Evolutionary conservation across 2,329 filamentous ascomycete species (phyloP), one percentile per base, ranked within the genome.

Genomic region (Juglanconis juglandina): DNA sequence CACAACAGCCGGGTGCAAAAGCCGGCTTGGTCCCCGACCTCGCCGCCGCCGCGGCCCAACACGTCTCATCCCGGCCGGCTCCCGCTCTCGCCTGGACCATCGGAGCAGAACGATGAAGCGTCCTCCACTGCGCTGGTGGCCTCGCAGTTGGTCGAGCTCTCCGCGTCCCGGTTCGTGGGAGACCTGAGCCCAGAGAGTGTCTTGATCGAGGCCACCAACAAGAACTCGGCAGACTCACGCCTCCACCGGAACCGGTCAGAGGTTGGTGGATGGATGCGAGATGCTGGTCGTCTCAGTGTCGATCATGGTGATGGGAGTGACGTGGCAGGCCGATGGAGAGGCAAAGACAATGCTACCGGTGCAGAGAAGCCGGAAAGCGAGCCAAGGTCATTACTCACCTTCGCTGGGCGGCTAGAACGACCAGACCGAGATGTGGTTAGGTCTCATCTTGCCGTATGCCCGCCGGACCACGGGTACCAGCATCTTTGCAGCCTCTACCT

Each of bases 401-500:
- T 58, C 13, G 30, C 32, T 30, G 37, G 47, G 32, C 55, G n/a
- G 14, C 47, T 46, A 4, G 30, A n/a, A 14, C 24, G 37, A 51
- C 14, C 39, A 14, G 5, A 3, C 4, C 48, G 34, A 9, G 34
- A 14, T 13, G 30, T 13, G n/a, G 14, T 46, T 5, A 33, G 81
- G 53, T 32, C 46, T 24, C 82, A 79, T 56, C 69, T 84, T 1
- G 73, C 76, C 0, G 79, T 77, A 41, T 67, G 81, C 7, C 82
- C 84, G 0, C 77, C 81, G 0, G 70, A 75, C 0, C 67, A 72
- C 3, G 80, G 83, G 57, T 82, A 78, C 55, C 70, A 69, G 7
- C 76, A 74, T 14, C 66, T 87, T 33, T 75, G 75, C 44, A 71
- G 70, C 1, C 70, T 82, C 47, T 84, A 81, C 63, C 66, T 81